phyloP scores from a whole-genome alignment of 768 basidiomycete species.

The Termitomyces sp. region DNA sequence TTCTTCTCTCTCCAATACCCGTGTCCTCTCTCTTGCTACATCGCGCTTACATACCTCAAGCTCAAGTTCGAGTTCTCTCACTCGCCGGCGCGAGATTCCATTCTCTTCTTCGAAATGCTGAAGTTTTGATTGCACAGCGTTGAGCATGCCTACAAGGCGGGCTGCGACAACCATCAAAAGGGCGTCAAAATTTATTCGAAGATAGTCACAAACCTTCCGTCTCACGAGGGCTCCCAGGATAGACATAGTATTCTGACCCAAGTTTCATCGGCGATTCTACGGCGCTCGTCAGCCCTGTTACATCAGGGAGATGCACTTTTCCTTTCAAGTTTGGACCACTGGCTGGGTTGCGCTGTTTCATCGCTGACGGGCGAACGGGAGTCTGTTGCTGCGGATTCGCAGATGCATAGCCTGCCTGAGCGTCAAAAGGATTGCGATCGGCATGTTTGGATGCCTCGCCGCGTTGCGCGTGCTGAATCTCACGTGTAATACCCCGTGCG shows the following conservation, averaged over 20 bases:
- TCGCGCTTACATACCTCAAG: constrained; percentile 82
- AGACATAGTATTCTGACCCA: constrained; percentile 43
- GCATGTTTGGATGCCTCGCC: constrained; percentile 7
- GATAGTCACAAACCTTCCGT: constrained; percentile 49
- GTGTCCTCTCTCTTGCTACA: constrained; percentile 62
- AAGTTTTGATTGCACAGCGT: constrained; percentile 60
- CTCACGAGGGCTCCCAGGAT: constrained; percentile 47
- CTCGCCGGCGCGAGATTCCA: constrained; percentile 69
- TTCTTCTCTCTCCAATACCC: constrained; percentile 54
- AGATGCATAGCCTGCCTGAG: constrained; percentile 16
- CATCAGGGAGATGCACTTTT: constrained; percentile 66
- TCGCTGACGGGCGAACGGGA: constrained; percentile 8
- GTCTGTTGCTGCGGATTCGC: constrained; percentile 21
- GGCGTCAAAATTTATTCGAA: not conserved
- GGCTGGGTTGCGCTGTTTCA: constrained; percentile 15
- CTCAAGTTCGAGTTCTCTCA: constrained; percentile 84
- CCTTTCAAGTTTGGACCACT: constrained; percentile 18
- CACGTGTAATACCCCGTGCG: constrained; percentile 49
- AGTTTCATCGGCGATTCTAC: constrained; percentile 67
- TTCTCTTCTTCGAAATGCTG: constrained; percentile 78
- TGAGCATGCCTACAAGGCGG: constrained; percentile 57
- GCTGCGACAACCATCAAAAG: constrained; percentile 27
- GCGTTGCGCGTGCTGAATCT: constrained; percentile 33
- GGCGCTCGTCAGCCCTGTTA: constrained; percentile 78
- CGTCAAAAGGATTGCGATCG: constrained; percentile 32